These are phyloP conservation scores for Paraconiothyrium brasiliense DNA, from an alignment of 2,329 filamentous ascomycete species.

Conservation along the genomic window DNA sequence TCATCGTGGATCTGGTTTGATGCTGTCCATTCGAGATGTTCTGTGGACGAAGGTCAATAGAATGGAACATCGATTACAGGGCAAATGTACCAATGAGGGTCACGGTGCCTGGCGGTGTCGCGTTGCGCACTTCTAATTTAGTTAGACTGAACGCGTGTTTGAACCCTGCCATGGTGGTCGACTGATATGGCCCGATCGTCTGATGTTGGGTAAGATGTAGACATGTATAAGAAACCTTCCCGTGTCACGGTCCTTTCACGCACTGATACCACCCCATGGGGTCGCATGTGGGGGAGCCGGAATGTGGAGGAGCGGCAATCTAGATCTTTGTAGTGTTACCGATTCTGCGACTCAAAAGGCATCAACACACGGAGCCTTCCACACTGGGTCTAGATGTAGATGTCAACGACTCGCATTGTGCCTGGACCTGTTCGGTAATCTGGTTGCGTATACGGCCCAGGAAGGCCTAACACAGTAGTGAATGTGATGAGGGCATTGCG, in stretches of 20 bases:
- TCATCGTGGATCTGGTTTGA: slow-evolving; percentile 47
- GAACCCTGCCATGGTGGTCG: slow-evolving; percentile 3
- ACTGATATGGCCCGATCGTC: background rate
- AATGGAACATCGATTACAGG: background rate
- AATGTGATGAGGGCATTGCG: no score
- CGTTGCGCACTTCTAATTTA: slow-evolving; percentile 50
- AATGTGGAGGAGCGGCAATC: background rate
- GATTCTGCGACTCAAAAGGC: background rate
- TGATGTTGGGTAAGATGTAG: background rate
- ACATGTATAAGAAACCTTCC: background rate
- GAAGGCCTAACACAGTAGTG: no score
- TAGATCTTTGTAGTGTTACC: background rate
- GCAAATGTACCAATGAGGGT: slow-evolving; percentile 47
- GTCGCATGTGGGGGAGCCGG: slow-evolving; percentile 7
- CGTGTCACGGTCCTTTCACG: background rate
- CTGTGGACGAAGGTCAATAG: slow-evolving; percentile 23
- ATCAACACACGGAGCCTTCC: background rate
- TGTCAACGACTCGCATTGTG: no score
- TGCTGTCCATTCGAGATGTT: slow-evolving; percentile 41
- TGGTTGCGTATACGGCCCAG: no score
- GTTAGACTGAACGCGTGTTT: slow-evolving; percentile 47
- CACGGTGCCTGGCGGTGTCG: slow-evolving; percentile 52
- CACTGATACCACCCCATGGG: slow-evolving; percentile 3
- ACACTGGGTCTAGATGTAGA: no score
- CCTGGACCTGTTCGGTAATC: no score